Evolutionary conservation across 2,329 filamentous ascomycete species (phyloP), one percentile per base, ranked within the genome.

Genomic region (Claviceps digitariae): DNA sequence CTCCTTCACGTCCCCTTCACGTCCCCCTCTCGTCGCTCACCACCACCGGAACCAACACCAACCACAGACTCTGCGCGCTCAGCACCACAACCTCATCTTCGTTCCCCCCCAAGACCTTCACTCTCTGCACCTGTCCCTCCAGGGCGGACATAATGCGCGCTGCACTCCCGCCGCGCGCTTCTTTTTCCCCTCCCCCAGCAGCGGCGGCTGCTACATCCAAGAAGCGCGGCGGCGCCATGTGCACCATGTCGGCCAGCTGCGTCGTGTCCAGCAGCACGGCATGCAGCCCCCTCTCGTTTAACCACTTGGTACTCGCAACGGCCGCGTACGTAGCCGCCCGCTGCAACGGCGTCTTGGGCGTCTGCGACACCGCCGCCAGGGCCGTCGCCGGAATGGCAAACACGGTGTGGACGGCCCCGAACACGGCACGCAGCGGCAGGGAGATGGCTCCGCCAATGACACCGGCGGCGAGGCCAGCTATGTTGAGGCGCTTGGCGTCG

Each of bases 271-370:
- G 49, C 23, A 74, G 36, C 7, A 57, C 59, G 0, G 70, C 70
- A 10, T 67, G 59, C 2, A 75, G 58, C 0, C 72, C 69, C 3
- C 73, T 62, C 20, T 59, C 57, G 17, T 63, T 56, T 12, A 76
- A 56, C 73, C 72, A 76, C 52, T 74, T 64, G 46, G 61, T 59
- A 50, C 74, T 74, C 1, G 71, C 72, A 0, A 71, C 70, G 3
- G 62, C 61, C 0, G 68, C 60, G 50, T 75, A 76, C 0, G 69
- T 69, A 4, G 63, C 61, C 0, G 71, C 72, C 10, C 74, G 60
- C 55, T 73, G 67, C 2, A 65, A 61, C 0, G 72, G 66, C 0
- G 72, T 72, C 57, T 66, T 66, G 1, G 73, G 72, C 57, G 65
- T 68, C 50, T 60, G 64, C 2, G 64, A 55, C 1, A 66, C 62